Evolutionary conservation across 345 rosid genomes (phyloP).

Genomic region (Carallia brachiata): DNA sequence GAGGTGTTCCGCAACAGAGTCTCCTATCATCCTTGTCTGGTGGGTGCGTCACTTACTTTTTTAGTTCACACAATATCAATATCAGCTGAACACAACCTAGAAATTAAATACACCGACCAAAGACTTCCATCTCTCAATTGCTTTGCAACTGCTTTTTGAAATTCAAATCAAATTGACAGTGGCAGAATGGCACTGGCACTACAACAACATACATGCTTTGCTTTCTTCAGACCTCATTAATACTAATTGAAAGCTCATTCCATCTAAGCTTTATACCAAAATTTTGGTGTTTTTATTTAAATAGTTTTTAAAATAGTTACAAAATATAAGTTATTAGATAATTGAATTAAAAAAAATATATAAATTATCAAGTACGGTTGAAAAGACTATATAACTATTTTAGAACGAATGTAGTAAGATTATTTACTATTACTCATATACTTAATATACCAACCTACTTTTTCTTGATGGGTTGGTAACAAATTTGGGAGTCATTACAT

Average conservation of each 20-base stretch:
- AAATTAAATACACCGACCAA: slow-evolving; percentile 29
- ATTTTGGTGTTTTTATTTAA: too few species aligned
- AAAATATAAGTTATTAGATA: too few species aligned
- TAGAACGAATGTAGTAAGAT: too few species aligned
- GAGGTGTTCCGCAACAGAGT: slow-evolving; percentile 76
- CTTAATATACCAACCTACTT: slow-evolving; percentile 51
- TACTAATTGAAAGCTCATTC: slow-evolving; percentile 32
- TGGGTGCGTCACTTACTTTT: too few species aligned
- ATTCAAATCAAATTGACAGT: slow-evolving; percentile 44
- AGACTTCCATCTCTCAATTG: slow-evolving; percentile 5
- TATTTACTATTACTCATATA: slow-evolving; percentile 13
- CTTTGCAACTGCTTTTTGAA: slow-evolving; percentile 27
- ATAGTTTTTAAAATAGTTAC: too few species aligned
- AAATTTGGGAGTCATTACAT: too few species aligned
- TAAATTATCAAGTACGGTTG: too few species aligned
- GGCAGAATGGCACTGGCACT: slow-evolving; percentile 25
- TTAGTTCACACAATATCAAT: not conserved
- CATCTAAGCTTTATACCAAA: too few species aligned
- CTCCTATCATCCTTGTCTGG: slow-evolving; percentile 31
- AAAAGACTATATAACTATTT: too few species aligned
- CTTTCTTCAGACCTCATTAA: slow-evolving; percentile 45
- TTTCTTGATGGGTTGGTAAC: slow-evolving; percentile 77
- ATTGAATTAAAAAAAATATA: too few species aligned
- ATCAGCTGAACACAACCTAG: not conserved
- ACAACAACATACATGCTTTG: not conserved